Evolutionary conservation across 345 rosid genomes (phyloP).

Genomic region (Hevea brasiliensis): DNA sequence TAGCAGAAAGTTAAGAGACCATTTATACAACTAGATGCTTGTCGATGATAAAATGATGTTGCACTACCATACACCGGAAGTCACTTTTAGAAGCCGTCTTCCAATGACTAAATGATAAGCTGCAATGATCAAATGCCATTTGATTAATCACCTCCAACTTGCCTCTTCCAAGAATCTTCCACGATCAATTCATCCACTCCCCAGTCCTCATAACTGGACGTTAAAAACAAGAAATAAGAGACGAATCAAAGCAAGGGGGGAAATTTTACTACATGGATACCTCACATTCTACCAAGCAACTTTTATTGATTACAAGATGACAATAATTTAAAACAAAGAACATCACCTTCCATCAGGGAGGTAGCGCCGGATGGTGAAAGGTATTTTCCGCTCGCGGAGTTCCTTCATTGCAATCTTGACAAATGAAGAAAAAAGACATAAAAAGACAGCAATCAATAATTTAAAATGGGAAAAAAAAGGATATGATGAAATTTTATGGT

Average conservation of each 20-base stretch:
- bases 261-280: neutral
- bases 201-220: conserved; percentile 78
- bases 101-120: neutral
- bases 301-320: neutral
- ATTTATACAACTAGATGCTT: no score
- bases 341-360: conserved; percentile 86
- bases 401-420: conserved; percentile 87
- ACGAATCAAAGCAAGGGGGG: neutral
- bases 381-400: conserved; percentile 77
- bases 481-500: neutral
- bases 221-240: neutral
- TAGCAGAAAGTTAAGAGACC: neutral
- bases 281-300: neutral
- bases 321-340: neutral
- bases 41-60: no score
- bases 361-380: conserved; percentile 80
- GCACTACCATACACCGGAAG: no score
- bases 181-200: conserved; percentile 88
- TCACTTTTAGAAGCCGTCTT: neutral
- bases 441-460: neutral
- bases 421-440: neutral
- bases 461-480: neutral
- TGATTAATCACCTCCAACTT: conserved; percentile 82
- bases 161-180: conserved; percentile 95
- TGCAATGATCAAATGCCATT: neutral